Evolutionary conservation across 495 filamentous ascomycete genomes (phyloP), one percentile per base, ranked within the genome.

Genomic region (Aspergillus ostianus): DNA sequence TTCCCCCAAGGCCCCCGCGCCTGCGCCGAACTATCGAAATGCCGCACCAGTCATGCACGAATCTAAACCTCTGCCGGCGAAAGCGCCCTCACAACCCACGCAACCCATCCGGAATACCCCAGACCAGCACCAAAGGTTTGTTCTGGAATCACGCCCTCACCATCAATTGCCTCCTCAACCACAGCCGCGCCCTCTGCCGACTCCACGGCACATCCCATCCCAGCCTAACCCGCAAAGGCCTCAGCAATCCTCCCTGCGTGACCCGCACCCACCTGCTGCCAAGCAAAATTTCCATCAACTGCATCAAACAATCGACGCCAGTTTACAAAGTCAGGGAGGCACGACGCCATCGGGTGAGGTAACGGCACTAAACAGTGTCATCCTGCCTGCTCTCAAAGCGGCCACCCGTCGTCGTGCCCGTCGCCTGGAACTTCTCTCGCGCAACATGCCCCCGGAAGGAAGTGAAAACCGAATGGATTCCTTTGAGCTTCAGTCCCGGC

Each of bases 321-420:
- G 52, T 52, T 9, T 55, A 45, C 55, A 59, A 15, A 47, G 20
- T 56, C 56, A 62, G 61, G 53, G 63, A 61, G 57, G 66, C 61
- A 26, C 58, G 26, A 19, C 27, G 23, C 60, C 47, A 15, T 41
- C 60, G 4, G 61, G 65, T 8, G 76, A 83, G 53, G 63, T 81
- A 23, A 86, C 84, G 2, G 89, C 91, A 9, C 81, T 96, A 0
- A 86, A 85, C 67, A 84, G 90, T 58, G 92, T 98, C 48, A 87
- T 98, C 54, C 82, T 97, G 52, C 94, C 94, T 2, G 95, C 94
- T 6, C 84, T 98, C 6, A 88, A 92, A 70, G 88, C 92, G 57
- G 93, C 94, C 6, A 84, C 98, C 41, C 85, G 87, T 62, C 87
- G 94, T 36, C 87, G 94, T 47, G 84, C 72, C 41, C 72, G 66